Conservation (phyloP, 2,329 filamentous ascomycete species). For the Diaporthe amygdali region DNA sequence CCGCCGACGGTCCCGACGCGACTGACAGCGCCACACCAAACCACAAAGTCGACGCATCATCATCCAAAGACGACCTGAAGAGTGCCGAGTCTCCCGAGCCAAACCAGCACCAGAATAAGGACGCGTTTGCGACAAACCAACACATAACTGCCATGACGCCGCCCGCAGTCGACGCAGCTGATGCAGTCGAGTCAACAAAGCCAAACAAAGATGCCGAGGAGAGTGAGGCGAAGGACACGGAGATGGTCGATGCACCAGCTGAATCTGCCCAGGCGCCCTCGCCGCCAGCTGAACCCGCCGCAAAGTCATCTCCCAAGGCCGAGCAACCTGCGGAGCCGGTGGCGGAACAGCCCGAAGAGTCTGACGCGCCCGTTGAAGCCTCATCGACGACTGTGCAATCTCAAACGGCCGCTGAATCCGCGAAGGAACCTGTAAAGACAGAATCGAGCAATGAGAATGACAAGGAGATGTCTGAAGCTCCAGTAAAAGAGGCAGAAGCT, state of each 20-base stretch:
- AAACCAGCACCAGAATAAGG: conserved; percentile 27
- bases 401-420: background rate
- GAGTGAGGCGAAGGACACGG: conserved; percentile 23
- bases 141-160: conserved; percentile 24
- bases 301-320: background rate
- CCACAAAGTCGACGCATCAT: background rate
- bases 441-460: background rate
- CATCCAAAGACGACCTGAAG: conserved; percentile 14
- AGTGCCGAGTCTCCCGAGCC: conserved; percentile 18
- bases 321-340: background rate
- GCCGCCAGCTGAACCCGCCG: conserved; percentile 16
- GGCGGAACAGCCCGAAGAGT: background rate
- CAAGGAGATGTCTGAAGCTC: background rate
- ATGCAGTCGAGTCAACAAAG: conserved; percentile 9
- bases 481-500: background rate
- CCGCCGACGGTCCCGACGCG: conserved; percentile 17
- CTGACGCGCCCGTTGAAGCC: background rate
- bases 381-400: background rate
- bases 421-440: background rate
- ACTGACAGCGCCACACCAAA: conserved; percentile 10
- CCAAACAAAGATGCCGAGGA: conserved; percentile 11
- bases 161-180: conserved; percentile 17
- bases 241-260: conserved; percentile 37
- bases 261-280: conserved; percentile 26
- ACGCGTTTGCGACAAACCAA: conserved; percentile 35